Percentiles rank a stretch among this genome's conserved stretches.
Conservation (phyloP, 129 eudicot genomes). For the Helianthus annuus region HanXRQr2.0-SUNRISE NC_035448.2:159011541-159012040, state of each 20-base stretch:
- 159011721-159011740: background rate
- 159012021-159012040: conserved; percentile 53
- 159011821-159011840: background rate
- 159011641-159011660: background rate
- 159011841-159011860: background rate
- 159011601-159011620: conserved; percentile 44
- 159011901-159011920: conserved; percentile 25
- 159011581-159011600: conserved; percentile 56
- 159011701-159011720: background rate
- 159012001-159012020: conserved; percentile 42
- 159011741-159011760: background rate
- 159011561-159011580: conserved; percentile 39
- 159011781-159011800: background rate
- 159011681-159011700: background rate
- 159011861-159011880: conserved; percentile 2
- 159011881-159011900: background rate
- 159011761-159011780: background rate
- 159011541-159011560: conserved; percentile 63
- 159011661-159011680: background rate
- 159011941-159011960: conserved; percentile 48
- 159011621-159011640: background rate
- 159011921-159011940: conserved; percentile 65
- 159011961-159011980: conserved; percentile 40
- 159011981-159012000: conserved; percentile 59
- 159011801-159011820: background rate